These are phyloP conservation scores for Citrus trifoliata DNA, from an alignment of 345 rosid species.

Conservation along the genomic window DNA sequence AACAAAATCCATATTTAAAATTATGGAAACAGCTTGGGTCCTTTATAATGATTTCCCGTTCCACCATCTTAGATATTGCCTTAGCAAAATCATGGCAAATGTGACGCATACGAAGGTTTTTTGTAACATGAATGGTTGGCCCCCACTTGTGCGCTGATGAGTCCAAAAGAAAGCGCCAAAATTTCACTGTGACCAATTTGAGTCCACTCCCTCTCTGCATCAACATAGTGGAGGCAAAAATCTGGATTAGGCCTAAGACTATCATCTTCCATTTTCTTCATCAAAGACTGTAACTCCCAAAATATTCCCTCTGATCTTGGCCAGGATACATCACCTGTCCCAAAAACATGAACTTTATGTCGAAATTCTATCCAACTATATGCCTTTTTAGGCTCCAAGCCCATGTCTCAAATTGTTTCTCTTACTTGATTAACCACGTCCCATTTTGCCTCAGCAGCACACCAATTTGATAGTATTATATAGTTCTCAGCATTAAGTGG, in stretches of 20 bases:
- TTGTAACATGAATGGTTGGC: constrained; percentile 32
- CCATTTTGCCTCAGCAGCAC: constrained; percentile 29
- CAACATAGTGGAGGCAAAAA: constrained; percentile 40
- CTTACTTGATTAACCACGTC: constrained; percentile 33
- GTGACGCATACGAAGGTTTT: constrained; percentile 36
- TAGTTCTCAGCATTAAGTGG: constrained; percentile 53
- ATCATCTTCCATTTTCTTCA: constrained; percentile 31
- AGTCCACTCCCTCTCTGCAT: constrained; percentile 45
- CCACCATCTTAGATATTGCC: constrained; percentile 31
- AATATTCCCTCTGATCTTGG: constrained; percentile 48
- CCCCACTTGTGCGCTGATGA: constrained; percentile 36
- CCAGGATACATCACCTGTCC: constrained; percentile 51
- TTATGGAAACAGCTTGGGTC: constrained; percentile 42
- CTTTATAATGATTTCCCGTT: constrained; percentile 41
- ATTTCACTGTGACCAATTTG: constrained; percentile 50
- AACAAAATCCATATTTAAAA: constrained; percentile 43
- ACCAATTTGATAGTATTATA: constrained; percentile 40
- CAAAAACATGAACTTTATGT: constrained; percentile 52
- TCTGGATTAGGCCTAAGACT: constrained; percentile 7
- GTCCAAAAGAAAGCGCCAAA: constrained; percentile 53
- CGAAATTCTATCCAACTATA: constrained; percentile 54
- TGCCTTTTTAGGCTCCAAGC: constrained; percentile 43
- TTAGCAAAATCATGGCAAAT: constrained; percentile 41
- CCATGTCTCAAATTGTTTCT: constrained; percentile 37
- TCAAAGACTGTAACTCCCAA: constrained; percentile 31